These are phyloP conservation scores for Neotropicomus parvogracilis DNA, from an alignment of 1,284 basidiomycete genomes.

Conservation along the genomic window DNA sequence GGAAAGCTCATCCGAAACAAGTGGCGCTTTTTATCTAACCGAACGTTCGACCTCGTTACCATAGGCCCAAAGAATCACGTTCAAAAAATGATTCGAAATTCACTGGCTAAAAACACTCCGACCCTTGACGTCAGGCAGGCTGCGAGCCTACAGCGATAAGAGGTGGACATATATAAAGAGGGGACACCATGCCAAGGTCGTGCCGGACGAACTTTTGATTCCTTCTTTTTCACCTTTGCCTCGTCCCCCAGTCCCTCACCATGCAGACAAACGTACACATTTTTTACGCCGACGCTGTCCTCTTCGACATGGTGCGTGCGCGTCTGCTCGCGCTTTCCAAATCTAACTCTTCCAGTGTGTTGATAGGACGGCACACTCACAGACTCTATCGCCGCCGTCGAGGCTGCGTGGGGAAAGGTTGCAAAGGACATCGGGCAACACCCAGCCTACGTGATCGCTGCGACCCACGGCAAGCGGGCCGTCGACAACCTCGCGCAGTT, in stretches of 20 bases:
- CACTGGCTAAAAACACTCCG: slow-evolving; percentile 2
- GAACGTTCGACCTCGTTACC: slow-evolving; percentile 9
- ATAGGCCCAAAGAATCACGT: background rate
- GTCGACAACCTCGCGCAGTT: slow-evolving; percentile 62
- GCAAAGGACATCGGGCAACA: slow-evolving; percentile 67
- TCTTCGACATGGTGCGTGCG: slow-evolving; percentile 70
- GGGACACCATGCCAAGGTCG: background rate
- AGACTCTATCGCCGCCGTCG: slow-evolving; percentile 73
- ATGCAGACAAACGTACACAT: slow-evolving; percentile 29
- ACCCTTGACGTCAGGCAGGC: slow-evolving; percentile 33
- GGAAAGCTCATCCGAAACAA: background rate
- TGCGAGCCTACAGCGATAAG: slow-evolving; percentile 7
- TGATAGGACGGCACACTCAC: slow-evolving; percentile 67
- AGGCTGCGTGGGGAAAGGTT: slow-evolving; percentile 76
- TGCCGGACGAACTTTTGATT: slow-evolving; percentile 15
- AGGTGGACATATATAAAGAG: slow-evolving; percentile 24
- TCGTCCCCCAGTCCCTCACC: background rate
- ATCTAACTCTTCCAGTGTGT: slow-evolving; percentile 23
- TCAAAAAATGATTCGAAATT: slow-evolving; percentile 1
- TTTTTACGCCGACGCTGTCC: slow-evolving; percentile 58
- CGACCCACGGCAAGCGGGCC: slow-evolving; percentile 74
- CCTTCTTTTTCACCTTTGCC: background rate
- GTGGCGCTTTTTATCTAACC: slow-evolving; percentile 17
- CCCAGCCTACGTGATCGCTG: slow-evolving; percentile 61
- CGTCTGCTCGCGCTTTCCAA: slow-evolving; percentile 1